Evolutionary conservation across 257 asterid genomes (phyloP), one percentile per base, ranked within the genome.

Genomic region (Plantago elongata): DNA sequence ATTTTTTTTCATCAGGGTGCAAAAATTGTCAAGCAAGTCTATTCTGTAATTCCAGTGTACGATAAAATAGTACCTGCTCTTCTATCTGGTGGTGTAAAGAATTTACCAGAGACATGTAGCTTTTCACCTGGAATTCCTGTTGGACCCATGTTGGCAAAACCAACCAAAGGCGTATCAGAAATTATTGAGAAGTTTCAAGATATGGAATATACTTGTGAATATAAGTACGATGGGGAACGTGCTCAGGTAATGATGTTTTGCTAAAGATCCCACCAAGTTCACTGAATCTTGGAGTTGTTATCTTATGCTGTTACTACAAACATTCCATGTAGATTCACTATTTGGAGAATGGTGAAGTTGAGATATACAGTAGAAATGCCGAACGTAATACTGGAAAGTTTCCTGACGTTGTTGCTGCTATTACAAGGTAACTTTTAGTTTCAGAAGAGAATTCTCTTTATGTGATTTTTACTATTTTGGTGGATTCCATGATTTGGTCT

Each of bases 131-230:
- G 99, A 70, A 82, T 89, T 74, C 99, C 96, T 5, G 78, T 93
- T 60, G 97, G 99, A 29, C 95, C 97, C 77, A 93, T 93, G 97
- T 81, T 93, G 68, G 99, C 99, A 73, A 93, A 93, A 79, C 88
- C 97, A 66, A 89, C 97, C 22, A 89, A 89, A 79, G 95, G 94
- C 61, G 97, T 93, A 64, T 82, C 91, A 66, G 97, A 93, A 79
- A 93, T 93, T 63, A 77, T 93, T 73, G 97, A 93, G 11, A 93
- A 87, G 81, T 93, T 89, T 79, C 94, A 93, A 62, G 84, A 84
- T 68, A 82, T 76, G 84, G 96, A 83, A 73, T 93, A 69, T 80
- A 89, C 99, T 40, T 89, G 97, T 72, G 99, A 93, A 79, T 93
- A 93, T 87, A 93, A 93, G 76, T 93, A 93, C 61, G 99, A 93